Evolutionary conservation across 2,329 filamentous ascomycete species (phyloP), one percentile per base, ranked within the genome.

Genomic region (Aspergillus sp.): DNA sequence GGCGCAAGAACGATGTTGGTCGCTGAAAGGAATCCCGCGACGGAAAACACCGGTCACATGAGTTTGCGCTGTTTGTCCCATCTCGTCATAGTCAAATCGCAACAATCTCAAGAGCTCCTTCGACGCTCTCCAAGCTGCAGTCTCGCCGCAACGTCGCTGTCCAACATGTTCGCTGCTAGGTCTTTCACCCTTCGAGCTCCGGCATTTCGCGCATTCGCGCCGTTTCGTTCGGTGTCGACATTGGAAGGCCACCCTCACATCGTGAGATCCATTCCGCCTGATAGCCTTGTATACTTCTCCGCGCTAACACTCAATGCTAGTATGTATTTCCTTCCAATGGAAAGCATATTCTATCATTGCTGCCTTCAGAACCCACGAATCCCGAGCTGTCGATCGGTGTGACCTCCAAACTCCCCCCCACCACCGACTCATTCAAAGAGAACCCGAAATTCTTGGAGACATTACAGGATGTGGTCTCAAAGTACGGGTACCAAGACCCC

Each of bases 361-460:
- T 86, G 10, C 73, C 82, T 3, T 79, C 78, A 4, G 66, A 73
- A 6, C 82, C 83, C 1, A 77, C 81, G 8, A 81, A 73, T 17
- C 65, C 73, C 5, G 70, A 77, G 14, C 73, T 85, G 45, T 76
- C 81, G 17, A 76, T 85, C 50, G 83, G 82, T 54, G 75, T 77
- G 16, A 77, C 80, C 8, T 74, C 76, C 20, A 69, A 76, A 38
- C 69, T 84, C 26, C 83, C 83, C 1, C 81, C 81, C 3, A 82
- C 79, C 0, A 77, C 82, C 3, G 73, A 79, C 47, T 79, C 77
- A 24, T 77, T 86, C 56, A 75, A 67, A 26, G 77, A 82, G 58
- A 86, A 86, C 63, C 76, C 73, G 1, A 67, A 73, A 3, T 85
- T 86, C 65, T 69, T 84, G 17, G 63, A 71, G 10, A 79, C 83